These are phyloP conservation scores for Chytriomyces hyalinus DNA, from an alignment of 192 early-diverging fungal genomes.

Conservation along the genomic window DNA sequence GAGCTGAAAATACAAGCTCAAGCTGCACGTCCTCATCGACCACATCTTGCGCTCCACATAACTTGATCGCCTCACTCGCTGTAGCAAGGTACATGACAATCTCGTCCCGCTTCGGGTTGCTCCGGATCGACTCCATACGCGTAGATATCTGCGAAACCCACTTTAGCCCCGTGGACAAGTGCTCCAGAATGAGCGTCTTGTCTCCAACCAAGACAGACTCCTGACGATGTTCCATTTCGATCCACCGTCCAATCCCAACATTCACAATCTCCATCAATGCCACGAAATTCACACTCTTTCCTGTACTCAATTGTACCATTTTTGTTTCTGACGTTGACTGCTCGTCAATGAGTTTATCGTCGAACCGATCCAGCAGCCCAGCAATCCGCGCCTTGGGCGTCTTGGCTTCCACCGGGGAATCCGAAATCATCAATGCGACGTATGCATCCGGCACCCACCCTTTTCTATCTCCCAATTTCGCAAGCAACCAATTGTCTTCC, in stretches of 20 bases:
- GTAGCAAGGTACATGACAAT: not conserved
- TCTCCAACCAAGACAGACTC: slow-evolving; percentile 3
- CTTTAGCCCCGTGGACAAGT: slow-evolving; percentile 7
- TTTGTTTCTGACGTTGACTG: not conserved
- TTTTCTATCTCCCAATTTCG: slow-evolving; percentile 8
- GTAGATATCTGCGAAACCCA: not conserved
- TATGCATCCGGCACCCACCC: slow-evolving; percentile 30
- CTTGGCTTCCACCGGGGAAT: not conserved
- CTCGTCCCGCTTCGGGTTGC: slow-evolving; percentile 3
- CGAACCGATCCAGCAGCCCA: slow-evolving; percentile 5
- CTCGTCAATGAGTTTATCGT: not conserved
- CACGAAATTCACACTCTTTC: slow-evolving; percentile 7
- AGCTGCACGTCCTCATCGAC: slow-evolving; percentile 11
- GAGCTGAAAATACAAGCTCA: slow-evolving; percentile 6
- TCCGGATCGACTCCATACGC: not conserved
- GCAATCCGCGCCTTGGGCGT: not conserved
- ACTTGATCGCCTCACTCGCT: not conserved
- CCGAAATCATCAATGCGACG: slow-evolving; percentile 6
- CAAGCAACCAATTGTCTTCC: slow-evolving; percentile 18
- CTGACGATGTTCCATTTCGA: slow-evolving; percentile 21
- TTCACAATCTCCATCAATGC: slow-evolving; percentile 12
- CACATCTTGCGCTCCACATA: not conserved
- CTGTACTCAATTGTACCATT: not conserved
- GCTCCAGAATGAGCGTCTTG: slow-evolving; percentile 12
- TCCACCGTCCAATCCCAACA: slow-evolving; percentile 24